phyloP scores from a whole-genome alignment of 192 early-diverging fungal genomes.

The Backusella australiensis region DNA sequence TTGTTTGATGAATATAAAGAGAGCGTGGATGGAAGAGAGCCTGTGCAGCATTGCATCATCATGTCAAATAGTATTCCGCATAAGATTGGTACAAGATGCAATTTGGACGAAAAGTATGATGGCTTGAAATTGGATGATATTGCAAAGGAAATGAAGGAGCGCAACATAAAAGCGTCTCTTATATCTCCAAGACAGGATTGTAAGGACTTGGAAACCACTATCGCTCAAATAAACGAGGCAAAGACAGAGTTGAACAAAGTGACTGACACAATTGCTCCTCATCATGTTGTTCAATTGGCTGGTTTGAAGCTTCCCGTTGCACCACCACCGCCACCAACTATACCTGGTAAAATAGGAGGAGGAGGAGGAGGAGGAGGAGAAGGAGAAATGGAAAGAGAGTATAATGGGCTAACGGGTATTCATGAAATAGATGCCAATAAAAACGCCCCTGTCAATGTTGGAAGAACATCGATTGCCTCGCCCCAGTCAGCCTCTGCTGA shows the following conservation, averaged over 20 bases:
- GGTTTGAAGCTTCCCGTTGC: constrained; percentile 44
- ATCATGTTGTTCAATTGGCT: constrained; percentile 48
- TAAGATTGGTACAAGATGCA: constrained; percentile 43
- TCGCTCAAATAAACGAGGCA: constrained; percentile 22
- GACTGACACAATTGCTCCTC: constrained; percentile 26
- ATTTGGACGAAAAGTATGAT: constrained; percentile 51
- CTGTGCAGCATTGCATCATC: constrained; percentile 53
- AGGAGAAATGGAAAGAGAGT: not conserved
- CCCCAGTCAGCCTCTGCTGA: constrained; percentile 25
- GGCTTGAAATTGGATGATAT: constrained; percentile 42
- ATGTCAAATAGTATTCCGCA: constrained; percentile 52
- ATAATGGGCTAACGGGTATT: not conserved
- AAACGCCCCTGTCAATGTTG: not conserved
- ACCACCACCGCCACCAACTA: not conserved
- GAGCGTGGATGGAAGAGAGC: constrained; percentile 20
- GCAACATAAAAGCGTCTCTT: constrained; percentile 35
- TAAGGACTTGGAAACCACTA: constrained; percentile 34
- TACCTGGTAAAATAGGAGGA: not conserved
- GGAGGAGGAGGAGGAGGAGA: not conserved
- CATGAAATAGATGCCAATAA: not conserved
- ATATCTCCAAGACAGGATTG: constrained; percentile 32
- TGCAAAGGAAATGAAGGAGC: constrained; percentile 45
- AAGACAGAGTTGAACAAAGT: constrained; percentile 35
- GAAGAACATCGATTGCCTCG: not conserved
- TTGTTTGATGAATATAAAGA: constrained; percentile 53